phyloP scores from a whole-genome alignment of 2,329 filamentous ascomycete species.

The Verticillium dahliae region DNA sequence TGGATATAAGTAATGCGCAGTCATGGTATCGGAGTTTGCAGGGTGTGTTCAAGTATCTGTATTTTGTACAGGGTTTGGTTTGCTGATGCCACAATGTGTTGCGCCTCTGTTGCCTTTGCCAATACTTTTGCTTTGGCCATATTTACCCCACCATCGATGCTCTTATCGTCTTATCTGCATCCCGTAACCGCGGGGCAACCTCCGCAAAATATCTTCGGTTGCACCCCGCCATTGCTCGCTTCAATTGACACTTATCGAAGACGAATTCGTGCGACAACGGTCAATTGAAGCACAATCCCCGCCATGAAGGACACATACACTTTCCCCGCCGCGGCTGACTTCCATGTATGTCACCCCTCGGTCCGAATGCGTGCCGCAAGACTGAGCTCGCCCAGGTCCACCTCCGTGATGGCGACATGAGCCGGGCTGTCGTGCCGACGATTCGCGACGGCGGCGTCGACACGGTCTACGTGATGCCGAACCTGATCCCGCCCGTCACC shows the following conservation, averaged over 20 bases:
- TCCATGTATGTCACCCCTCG: not conserved
- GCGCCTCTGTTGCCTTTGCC: not conserved
- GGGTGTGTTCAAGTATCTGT: not conserved
- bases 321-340: constrained; percentile 1
- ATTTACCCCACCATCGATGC: not conserved
- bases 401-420: constrained; percentile 60
- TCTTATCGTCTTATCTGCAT: constrained; percentile 2
- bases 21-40: not conserved
- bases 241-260: not conserved
- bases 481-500: constrained; percentile 57
- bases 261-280: not conserved
- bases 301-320: constrained; percentile 1
- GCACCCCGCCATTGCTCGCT: not conserved
- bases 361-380: not conserved
- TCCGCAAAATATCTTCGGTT: not conserved
- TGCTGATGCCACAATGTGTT: not conserved
- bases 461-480: constrained; percentile 57
- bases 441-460: constrained; percentile 58
- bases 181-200: not conserved
- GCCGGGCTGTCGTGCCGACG: constrained; percentile 46
- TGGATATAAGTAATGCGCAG: not conserved
- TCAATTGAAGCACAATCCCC: not conserved
- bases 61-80: not conserved
- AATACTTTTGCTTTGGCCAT: not conserved
- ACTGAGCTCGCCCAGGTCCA: constrained; percentile 48